Base-by-base conservation (phyloP, 306 rosid genomes). In the Acacia crassicarpa region DNA sequence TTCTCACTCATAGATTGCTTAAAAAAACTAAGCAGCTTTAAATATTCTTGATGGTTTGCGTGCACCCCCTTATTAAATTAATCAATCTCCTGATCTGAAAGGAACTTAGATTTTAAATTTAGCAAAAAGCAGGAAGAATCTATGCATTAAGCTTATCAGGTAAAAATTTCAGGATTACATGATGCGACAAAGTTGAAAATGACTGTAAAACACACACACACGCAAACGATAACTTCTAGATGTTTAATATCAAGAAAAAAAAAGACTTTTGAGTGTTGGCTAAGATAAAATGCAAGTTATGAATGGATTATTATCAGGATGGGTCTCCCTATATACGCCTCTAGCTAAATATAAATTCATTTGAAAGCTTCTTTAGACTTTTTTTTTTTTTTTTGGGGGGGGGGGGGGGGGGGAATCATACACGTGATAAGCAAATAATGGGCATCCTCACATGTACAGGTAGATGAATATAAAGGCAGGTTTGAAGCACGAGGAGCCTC, bases 401-500 rank as follows among this genome's bases (percentile, higher is more conserved):
- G n/a, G n/a, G n/a, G n/a, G n/a, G n/a, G n/a, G n/a, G 16, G 16
- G 22, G 7, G 5, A 5, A 51, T 14, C 58, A 5, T 51, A 5
- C 20, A 8, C 35, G 65, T 41, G 85, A 65, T 56, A 51, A 72
- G 75, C 46, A 32, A 62, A 63, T 23, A 75, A 72, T 70, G 73
- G 76, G 25, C 76, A 75, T 67, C 51, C 49, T 76, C 77, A 85
- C 86, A 82, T 51, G 70, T 67, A 78, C 56, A 59, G 59, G 76
- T 45, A 71, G 74, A 61, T 79, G 83, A 68, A 72, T 83, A 49
- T 74, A 85, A 81, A 81, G 84, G 84, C 71, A 76, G 82, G 80
- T 61, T 77, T 89, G 81, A 77, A 82, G 83, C 70, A 69, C 84
- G 67, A 78, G 86, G 71, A 75, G 76, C 8, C 75, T 78, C 80